Evolutionary conservation across 2,329 filamentous ascomycete genomes (phyloP).

Genomic region (Berkeleyomyces rouxiae): DNA sequence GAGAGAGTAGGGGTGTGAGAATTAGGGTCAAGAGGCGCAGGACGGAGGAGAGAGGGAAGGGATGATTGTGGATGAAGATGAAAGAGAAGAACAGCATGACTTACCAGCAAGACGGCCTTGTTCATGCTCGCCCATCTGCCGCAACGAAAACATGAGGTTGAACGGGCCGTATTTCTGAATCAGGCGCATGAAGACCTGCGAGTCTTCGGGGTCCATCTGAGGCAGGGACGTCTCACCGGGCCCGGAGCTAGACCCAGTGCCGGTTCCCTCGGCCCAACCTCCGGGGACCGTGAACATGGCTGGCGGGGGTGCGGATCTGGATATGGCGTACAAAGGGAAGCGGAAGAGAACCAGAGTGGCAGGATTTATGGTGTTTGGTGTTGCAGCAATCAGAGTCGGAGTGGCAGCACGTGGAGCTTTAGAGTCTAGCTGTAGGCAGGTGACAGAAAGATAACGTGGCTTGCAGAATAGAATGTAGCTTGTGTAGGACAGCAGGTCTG

Average conservation of each 20-base stretch:
- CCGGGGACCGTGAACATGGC: slow-evolving; percentile 14
- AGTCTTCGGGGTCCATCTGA: slow-evolving; percentile 14
- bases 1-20: neutral
- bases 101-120: slow-evolving; percentile 3
- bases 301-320: neutral
- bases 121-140: slow-evolving; percentile 13
- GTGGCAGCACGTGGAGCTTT: neutral
- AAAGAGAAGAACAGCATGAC: neutral
- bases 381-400: neutral
- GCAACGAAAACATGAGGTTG: slow-evolving; percentile 15
- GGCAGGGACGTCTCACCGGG: neutral
- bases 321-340: neutral
- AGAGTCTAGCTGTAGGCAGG: neutral
- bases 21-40: neutral
- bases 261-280: slow-evolving; percentile 13
- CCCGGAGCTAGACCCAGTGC: neutral
- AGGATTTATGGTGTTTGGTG: neutral
- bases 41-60: neutral
- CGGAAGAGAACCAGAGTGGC: neutral
- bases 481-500: neutral
- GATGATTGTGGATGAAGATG: neutral
- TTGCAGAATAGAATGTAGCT: neutral
- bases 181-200: slow-evolving; percentile 11
- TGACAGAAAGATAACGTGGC: neutral
- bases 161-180: slow-evolving; percentile 14